Percentiles rank a stretch among this genome's conserved stretches.
These are phyloP conservation scores for Talaromyces liani DNA, from an alignment of 495 filamentous ascomycete genomes.

Conservation along the genomic window DNA sequence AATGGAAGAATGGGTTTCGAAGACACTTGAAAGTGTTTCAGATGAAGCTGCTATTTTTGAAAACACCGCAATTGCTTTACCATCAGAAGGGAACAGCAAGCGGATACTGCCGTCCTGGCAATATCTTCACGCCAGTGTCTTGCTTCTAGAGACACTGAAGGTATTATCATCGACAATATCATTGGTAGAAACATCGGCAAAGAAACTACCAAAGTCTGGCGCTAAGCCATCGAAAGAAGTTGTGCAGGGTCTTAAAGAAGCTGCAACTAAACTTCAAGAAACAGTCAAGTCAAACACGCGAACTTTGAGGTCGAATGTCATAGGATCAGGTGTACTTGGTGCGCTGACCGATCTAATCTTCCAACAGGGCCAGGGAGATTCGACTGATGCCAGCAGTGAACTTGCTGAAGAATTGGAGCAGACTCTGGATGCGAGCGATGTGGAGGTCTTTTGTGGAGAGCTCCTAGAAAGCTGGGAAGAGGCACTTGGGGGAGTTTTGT, in stretches of 20 bases:
- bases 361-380: constrained; percentile 17
- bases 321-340: constrained; percentile 29
- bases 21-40: constrained; percentile 20
- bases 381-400: constrained; percentile 11
- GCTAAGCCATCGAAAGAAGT: constrained; percentile 28
- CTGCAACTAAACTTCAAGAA: constrained; percentile 27
- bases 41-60: constrained; percentile 18
- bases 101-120: constrained; percentile 33
- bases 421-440: constrained; percentile 24
- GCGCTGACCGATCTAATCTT: constrained; percentile 29
- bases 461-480: constrained; percentile 44
- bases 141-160: constrained; percentile 33
- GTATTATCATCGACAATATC: constrained; percentile 24
- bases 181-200: constrained; percentile 15
- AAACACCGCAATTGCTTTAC: constrained; percentile 20
- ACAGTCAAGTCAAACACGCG: constrained; percentile 25
- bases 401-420: constrained; percentile 25
- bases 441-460: constrained; percentile 36
- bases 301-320: constrained; percentile 28
- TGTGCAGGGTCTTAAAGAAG: constrained; percentile 18
- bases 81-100: constrained; percentile 3
- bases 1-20: constrained; percentile 28
- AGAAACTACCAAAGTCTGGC: constrained; percentile 24
- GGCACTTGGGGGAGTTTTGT: constrained; percentile 30
- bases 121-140: constrained; percentile 31